These are phyloP conservation scores for Dianthus caryophyllus DNA, from an alignment of 148 eudicot genomes.

Conservation along the genomic window DNA sequence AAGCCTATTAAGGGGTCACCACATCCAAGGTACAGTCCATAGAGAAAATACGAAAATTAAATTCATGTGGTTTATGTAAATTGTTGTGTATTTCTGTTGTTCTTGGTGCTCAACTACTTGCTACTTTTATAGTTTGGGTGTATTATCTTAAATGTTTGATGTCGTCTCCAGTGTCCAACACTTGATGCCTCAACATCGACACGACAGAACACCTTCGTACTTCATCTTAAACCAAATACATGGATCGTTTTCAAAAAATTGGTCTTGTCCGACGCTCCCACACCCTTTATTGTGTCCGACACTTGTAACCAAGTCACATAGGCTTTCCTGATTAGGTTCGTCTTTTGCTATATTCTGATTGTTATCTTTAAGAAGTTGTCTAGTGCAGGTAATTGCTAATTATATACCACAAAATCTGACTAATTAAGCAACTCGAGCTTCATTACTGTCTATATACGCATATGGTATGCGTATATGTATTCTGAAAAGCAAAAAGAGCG, in stretches of 20 bases:
- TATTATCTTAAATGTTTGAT: too few relatives aligned
- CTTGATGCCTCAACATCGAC: too few relatives aligned
- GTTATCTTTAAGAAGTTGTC: slow-evolving; percentile 8
- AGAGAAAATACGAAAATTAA: background rate
- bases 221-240: too few relatives aligned
- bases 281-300: too few relatives aligned
- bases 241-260: too few relatives aligned
- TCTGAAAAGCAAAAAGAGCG: background rate
- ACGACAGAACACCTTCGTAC: too few relatives aligned
- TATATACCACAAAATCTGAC: background rate
- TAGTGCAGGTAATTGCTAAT: slow-evolving; percentile 15
- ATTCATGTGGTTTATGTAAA: background rate
- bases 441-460: background rate
- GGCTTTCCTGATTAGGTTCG: background rate
- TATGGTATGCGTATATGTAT: background rate
- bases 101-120: too few relatives aligned
- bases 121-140: too few relatives aligned
- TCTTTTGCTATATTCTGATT: background rate
- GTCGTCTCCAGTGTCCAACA: too few relatives aligned
- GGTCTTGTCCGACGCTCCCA: too few relatives aligned
- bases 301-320: too few relatives aligned
- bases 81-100: too few relatives aligned
- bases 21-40: slow-evolving; percentile 45
- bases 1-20: slow-evolving; percentile 68
- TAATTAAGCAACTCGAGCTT: slow-evolving; percentile 3